Conservation (phyloP, 2,329 filamentous ascomycete species). For the Onygenales sp. region DNA sequence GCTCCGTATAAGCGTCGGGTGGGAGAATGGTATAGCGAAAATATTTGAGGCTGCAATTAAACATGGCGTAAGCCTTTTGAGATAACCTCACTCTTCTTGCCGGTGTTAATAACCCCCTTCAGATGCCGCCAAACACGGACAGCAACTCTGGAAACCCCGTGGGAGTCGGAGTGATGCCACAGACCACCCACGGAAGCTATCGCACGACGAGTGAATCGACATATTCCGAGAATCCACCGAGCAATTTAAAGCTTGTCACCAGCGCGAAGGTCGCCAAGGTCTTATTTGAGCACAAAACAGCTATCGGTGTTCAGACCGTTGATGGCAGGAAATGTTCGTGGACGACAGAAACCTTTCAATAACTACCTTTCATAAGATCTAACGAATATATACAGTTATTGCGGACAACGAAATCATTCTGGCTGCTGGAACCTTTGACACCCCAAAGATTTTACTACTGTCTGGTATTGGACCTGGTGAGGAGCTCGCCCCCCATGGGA, state of each 20-base stretch:
- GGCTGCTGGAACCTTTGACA: slow-evolving; percentile 64
- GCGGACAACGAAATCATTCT: slow-evolving; percentile 63
- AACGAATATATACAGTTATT: slow-evolving; percentile 23
- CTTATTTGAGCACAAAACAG: slow-evolving; percentile 30
- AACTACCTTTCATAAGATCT: background rate
- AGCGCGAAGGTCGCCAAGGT: slow-evolving; percentile 35
- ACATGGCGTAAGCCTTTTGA: background rate
- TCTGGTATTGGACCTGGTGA: slow-evolving; percentile 37
- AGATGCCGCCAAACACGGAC: background rate
- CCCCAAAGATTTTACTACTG: slow-evolving; percentile 51
- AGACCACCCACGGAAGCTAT: slow-evolving; percentile 33
- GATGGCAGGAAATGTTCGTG: slow-evolving; percentile 15
- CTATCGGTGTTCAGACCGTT: slow-evolving; percentile 28
- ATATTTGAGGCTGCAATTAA: background rate
- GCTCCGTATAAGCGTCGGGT: background rate
- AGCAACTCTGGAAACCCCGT: slow-evolving; percentile 36
- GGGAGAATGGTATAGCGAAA: background rate
- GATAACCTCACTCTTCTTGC: background rate
- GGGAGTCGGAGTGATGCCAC: slow-evolving; percentile 39
- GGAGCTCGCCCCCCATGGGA: slow-evolving; percentile 34
- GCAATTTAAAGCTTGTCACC: slow-evolving; percentile 44
- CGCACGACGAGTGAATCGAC: slow-evolving; percentile 41
- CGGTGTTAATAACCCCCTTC: background rate
- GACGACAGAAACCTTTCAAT: too few species aligned
- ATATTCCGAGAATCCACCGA: slow-evolving; percentile 27